Percentiles rank a stretch among this genome's conserved stretches.
Evolutionary conservation across 1,284 basidiomycete genomes (phyloP).

Genomic region (Leccinum proximum): DNA sequence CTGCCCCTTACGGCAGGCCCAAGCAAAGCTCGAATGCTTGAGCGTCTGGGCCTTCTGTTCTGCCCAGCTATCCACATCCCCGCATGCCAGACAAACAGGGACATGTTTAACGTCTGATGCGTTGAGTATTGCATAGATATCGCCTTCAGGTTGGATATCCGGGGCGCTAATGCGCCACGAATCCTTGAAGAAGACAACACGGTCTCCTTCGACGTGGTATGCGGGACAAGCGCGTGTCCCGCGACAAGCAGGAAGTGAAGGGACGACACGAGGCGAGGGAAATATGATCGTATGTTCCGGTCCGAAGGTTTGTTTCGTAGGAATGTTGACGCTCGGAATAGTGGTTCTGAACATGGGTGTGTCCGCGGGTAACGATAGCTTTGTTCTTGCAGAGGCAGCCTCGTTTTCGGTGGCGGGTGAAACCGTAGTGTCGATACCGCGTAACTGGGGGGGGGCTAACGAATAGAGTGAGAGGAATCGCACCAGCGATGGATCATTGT

Average conservation of each 20-base stretch:
- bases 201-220: not conserved
- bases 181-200: not conserved
- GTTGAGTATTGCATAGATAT: not conserved
- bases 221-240: not conserved
- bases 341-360: not conserved
- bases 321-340: not conserved
- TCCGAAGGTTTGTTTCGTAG: not conserved
- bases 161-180: not conserved
- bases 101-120: not conserved
- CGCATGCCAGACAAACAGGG: not conserved
- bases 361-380: not conserved
- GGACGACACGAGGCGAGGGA: not conserved
- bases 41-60: conserved; percentile 1
- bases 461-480: not conserved
- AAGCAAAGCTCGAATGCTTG: not conserved
- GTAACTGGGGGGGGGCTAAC: not conserved
- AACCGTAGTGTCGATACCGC: conserved; percentile 1
- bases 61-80: not conserved
- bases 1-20: not conserved
- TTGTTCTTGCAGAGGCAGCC: not conserved
- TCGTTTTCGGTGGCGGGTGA: not conserved
- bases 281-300: not conserved
- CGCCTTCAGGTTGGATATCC: not conserved
- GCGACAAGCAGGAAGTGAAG: not conserved
- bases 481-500: not conserved